phyloP scores from a whole-genome alignment of 148 eudicot genomes.

The Vaccinium macrocarpon region DNA sequence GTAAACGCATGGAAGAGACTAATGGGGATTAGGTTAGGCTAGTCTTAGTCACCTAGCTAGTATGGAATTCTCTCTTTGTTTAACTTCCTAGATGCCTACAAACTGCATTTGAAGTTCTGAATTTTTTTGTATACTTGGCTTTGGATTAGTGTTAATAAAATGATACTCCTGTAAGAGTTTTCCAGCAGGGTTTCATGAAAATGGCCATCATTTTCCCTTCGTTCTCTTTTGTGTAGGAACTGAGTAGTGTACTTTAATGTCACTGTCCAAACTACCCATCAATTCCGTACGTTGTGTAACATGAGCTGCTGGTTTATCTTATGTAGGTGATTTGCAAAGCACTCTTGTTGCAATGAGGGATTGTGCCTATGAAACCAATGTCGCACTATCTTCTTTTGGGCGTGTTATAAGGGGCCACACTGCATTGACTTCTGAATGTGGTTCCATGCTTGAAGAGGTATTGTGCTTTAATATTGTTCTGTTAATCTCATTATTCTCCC shows the following conservation, averaged over 20 bases:
- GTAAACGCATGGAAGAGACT: background rate
- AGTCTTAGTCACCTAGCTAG: background rate
- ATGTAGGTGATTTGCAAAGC: conserved; percentile 77
- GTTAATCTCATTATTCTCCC: background rate
- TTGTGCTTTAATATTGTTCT: background rate
- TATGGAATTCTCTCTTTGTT: background rate
- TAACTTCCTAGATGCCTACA: background rate
- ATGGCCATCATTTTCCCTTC: background rate
- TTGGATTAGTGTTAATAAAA: background rate
- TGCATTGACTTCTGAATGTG: conserved; percentile 92
- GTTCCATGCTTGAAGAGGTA: conserved; percentile 99
- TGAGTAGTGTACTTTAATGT: too few species aligned
- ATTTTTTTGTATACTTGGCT: background rate
- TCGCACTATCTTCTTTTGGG: conserved; percentile 67
- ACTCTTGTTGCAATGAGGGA: conserved; percentile 90
- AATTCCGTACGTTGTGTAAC: conserved; percentile 6
- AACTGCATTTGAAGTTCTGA: background rate
- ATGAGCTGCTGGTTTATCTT: conserved; percentile 10
- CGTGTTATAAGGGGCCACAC: conserved; percentile 64
- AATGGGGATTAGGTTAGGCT: conserved; percentile 9
- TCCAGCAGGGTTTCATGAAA: background rate
- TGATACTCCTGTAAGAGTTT: background rate
- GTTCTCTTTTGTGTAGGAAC: background rate
- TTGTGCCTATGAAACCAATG: conserved; percentile 79
- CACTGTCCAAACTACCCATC: too few species aligned